Conservation (phyloP, 768 basidiomycete species). For the Suillus alpinus region DNA sequence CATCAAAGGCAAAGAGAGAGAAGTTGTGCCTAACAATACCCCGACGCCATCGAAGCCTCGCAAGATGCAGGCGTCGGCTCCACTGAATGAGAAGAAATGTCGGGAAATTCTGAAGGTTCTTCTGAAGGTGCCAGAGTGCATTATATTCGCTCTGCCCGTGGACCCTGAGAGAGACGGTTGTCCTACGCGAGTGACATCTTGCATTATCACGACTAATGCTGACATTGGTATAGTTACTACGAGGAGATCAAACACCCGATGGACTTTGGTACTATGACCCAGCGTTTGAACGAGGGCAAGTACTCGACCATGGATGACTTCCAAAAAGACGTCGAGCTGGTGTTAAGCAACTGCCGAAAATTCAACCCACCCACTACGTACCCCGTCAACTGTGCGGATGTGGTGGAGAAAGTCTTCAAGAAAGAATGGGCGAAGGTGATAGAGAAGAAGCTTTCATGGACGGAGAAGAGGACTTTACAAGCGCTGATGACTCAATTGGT, state of each 20-base stretch:
- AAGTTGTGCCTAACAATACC: conserved; percentile 33
- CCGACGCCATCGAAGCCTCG: conserved; percentile 40
- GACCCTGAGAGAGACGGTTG: conserved; percentile 82
- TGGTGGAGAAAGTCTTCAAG: conserved; percentile 72
- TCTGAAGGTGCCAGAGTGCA: conserved; percentile 59
- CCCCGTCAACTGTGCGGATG: conserved; percentile 68
- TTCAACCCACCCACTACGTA: conserved; percentile 88
- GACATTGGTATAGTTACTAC: conserved; percentile 61
- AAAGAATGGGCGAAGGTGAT: conserved; percentile 82
- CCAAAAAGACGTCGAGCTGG: conserved; percentile 72
- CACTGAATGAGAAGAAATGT: conserved; percentile 83
- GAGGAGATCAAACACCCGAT: conserved; percentile 91
- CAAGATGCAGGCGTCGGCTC: conserved; percentile 37
- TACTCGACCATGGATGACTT: conserved; percentile 85
- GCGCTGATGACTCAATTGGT: conserved; percentile 65
- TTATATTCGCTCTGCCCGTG: conserved; percentile 78
- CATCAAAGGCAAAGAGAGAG: conserved; percentile 76
- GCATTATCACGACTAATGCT: background rate
- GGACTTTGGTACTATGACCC: conserved; percentile 84
- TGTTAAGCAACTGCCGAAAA: conserved; percentile 85
- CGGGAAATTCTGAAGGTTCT: conserved; percentile 65
- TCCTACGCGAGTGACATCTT: conserved; percentile 68
- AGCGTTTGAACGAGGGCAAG: conserved; percentile 60
- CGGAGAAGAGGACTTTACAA: conserved; percentile 78
- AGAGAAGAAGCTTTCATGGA: conserved; percentile 69